Conservation (phyloP, 2,329 filamentous ascomycete genomes). For the Nannizziopsis arthrosporioides region DNA sequence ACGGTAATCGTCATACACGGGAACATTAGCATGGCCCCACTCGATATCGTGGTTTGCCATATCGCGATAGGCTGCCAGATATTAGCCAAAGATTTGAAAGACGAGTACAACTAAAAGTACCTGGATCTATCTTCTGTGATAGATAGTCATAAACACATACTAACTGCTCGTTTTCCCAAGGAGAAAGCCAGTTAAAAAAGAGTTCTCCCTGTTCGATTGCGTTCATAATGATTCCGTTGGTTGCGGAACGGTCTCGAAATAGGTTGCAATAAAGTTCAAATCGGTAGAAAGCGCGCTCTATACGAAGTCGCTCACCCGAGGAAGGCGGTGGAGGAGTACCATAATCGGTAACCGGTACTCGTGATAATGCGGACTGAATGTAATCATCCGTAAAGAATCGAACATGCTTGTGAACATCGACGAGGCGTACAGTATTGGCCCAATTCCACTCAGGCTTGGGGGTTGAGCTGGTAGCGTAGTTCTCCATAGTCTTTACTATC, state of each 20-base stretch:
- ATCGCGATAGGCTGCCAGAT: no score
- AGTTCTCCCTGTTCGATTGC: background rate
- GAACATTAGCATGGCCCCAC: no score
- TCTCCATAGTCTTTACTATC: background rate
- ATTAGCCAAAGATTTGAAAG: background rate
- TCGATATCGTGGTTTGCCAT: no score
- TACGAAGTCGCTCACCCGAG: slow-evolving; percentile 7
- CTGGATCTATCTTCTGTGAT: background rate
- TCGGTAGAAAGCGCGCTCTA: slow-evolving; percentile 14
- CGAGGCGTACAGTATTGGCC: background rate
- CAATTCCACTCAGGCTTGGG: background rate
- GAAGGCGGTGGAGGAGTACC: background rate
- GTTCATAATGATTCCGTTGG: background rate
- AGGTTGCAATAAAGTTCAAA: slow-evolving; percentile 14
- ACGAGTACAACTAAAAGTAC: background rate
- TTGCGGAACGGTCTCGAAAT: background rate
- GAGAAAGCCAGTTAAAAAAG: slow-evolving; percentile 10
- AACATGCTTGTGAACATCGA: background rate
- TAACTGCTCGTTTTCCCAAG: slow-evolving; percentile 14
- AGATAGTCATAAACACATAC: slow-evolving; percentile 14
- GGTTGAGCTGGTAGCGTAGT: background rate
- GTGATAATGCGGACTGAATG: background rate
- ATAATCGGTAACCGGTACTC: background rate
- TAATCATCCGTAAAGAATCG: slow-evolving; percentile 1
- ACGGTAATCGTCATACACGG: no score